phyloP scores from a whole-genome alignment of 2,329 filamentous ascomycete genomes.

The Chrysoporthe austroafricana region DNA sequence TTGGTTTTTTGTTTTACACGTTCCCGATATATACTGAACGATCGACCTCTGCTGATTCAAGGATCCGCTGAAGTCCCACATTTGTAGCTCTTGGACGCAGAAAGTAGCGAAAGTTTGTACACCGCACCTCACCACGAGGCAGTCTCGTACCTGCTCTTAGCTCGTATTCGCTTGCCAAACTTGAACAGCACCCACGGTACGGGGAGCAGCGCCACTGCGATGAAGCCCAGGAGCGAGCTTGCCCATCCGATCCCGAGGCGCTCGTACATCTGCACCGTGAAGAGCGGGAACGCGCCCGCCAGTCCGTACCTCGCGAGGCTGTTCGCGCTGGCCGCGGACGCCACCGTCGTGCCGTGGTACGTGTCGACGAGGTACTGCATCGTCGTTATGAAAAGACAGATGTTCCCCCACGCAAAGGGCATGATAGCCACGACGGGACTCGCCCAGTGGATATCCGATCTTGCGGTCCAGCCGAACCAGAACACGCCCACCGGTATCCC shows the following conservation, averaged over 20 bases:
- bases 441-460: constrained; percentile 51
- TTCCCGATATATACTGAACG: no score
- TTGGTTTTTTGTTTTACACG: no score
- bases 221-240: constrained; percentile 50
- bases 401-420: constrained; percentile 63
- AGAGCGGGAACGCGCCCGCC: constrained; percentile 62
- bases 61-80: background rate
- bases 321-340: constrained; percentile 64
- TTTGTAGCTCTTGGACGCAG: background rate
- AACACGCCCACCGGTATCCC: constrained; percentile 58
- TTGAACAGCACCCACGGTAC: constrained; percentile 58
- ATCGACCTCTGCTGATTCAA: no score
- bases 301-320: constrained; percentile 59
- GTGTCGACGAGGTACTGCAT: constrained; percentile 59
- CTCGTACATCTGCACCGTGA: constrained; percentile 59
- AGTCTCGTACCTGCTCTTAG: constrained; percentile 45
- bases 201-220: constrained; percentile 52
- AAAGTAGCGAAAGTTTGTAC: background rate
- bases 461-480: constrained; percentile 64
- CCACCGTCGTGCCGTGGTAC: constrained; percentile 58
- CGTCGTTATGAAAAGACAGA: constrained; percentile 60
- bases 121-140: constrained; percentile 23
- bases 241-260: constrained; percentile 51
- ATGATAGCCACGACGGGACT: constrained; percentile 55
- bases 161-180: constrained; percentile 49